Conservation (phyloP, 2,329 filamentous ascomycete genomes). For the Claviceps paspali region DNA sequence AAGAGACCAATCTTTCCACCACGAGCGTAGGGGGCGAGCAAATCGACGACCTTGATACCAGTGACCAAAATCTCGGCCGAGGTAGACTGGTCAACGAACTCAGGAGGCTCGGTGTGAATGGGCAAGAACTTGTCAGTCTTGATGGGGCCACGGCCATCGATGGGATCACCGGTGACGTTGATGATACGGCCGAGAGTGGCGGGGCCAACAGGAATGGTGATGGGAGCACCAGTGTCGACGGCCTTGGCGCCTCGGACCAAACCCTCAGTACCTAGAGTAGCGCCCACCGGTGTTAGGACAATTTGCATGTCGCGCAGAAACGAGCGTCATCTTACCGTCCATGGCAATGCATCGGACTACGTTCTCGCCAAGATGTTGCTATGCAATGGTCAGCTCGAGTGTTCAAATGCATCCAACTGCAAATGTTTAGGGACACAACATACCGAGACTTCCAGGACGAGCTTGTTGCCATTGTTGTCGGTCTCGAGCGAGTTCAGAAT, state of each 20-base stretch:
- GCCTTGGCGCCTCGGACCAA: slow-evolving; percentile 82
- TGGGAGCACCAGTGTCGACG: slow-evolving; percentile 81
- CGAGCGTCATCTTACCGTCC: slow-evolving; percentile 57
- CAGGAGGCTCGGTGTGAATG: slow-evolving; percentile 88
- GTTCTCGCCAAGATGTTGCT: slow-evolving; percentile 99
- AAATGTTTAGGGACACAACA: slow-evolving; percentile 12
- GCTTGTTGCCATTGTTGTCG: slow-evolving; percentile 81
- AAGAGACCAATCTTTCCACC: slow-evolving; percentile 99
- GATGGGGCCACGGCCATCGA: slow-evolving; percentile 98
- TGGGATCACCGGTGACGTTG: slow-evolving; percentile 99
- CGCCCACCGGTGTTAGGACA: slow-evolving; percentile 5
- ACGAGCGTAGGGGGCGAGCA: slow-evolving; percentile 97
- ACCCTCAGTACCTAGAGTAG: slow-evolving; percentile 91
- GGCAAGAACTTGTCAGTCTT: slow-evolving; percentile 76
- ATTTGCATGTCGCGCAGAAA: not conserved
- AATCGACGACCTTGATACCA: slow-evolving; percentile 99
- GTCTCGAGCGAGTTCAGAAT: slow-evolving; percentile 97
- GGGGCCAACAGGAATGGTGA: slow-evolving; percentile 89
- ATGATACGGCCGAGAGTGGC: slow-evolving; percentile 96
- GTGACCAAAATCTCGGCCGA: slow-evolving; percentile 92
- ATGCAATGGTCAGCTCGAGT: slow-evolving; percentile 21
- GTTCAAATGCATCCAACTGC: slow-evolving; percentile 4
- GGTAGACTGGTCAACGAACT: slow-evolving; percentile 92
- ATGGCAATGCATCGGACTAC: slow-evolving; percentile 99
- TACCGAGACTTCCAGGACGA: slow-evolving; percentile 95